Evolutionary conservation across 176 grass and related monocot species (phyloP).

Genomic region (maize (Zea mays)): Zm-B73-REFERENCE-NAM-5.0 NC_050099.1:193103001-193103500

Average conservation of each 20-base stretch:
- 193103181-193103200: background rate
- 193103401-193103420: constrained; percentile 66
- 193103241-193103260: background rate
- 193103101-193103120: background rate
- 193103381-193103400: constrained; percentile 74
- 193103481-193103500: background rate
- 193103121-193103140: background rate
- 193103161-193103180: background rate
- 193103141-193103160: background rate
- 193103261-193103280: constrained; percentile 63
- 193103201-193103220: background rate
- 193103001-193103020: constrained; percentile 56
- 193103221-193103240: constrained; percentile 7
- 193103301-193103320: constrained; percentile 50
- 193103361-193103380: constrained; percentile 78
- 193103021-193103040: constrained; percentile 72
- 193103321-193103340: constrained; percentile 51
- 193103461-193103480: background rate
- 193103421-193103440: constrained; percentile 62
- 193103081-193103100: constrained; percentile 94
- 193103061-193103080: constrained; percentile 83
- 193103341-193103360: constrained; percentile 72
- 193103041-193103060: constrained; percentile 65
- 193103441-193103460: background rate
- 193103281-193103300: constrained; percentile 44